These are phyloP conservation scores for Kluyveromyces sp. DNA, from an alignment of 1,139 yeast genomes.

Conservation along the genomic window DNA sequence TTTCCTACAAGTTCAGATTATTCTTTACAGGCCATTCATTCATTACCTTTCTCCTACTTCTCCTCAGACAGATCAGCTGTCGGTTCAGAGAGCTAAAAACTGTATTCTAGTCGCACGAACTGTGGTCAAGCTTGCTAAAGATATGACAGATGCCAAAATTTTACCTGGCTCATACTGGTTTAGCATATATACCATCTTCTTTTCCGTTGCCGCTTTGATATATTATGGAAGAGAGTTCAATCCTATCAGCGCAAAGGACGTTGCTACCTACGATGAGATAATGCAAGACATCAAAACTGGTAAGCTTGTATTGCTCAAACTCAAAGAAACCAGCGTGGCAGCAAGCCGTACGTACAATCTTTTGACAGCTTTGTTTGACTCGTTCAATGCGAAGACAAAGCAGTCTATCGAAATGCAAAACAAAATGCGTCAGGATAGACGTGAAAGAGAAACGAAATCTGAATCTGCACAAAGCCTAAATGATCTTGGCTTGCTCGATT, in stretches of 20 bases:
- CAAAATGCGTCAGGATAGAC: conserved; percentile 5
- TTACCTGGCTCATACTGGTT: conserved; percentile 91
- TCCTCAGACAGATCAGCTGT: conserved; percentile 40
- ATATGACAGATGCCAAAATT: conserved; percentile 66
- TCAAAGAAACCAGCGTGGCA: conserved; percentile 70
- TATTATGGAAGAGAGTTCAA: conserved; percentile 73
- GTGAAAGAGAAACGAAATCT: background rate
- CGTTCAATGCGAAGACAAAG: conserved; percentile 43
- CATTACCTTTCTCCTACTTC: conserved; percentile 55
- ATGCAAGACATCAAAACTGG: conserved; percentile 78
- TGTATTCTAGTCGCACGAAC: conserved; percentile 81
- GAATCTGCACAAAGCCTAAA: background rate
- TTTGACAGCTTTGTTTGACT: conserved; percentile 74
- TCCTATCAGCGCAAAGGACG: conserved; percentile 52
- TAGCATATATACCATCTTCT: conserved; percentile 84
- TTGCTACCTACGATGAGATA: conserved; percentile 51
- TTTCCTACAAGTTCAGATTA: conserved; percentile 76
- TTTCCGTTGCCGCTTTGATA: conserved; percentile 80
- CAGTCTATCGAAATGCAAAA: conserved; percentile 12
- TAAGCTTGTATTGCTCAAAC: conserved; percentile 58
- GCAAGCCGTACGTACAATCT: conserved; percentile 76
- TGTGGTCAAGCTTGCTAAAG: conserved; percentile 77
- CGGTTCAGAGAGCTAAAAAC: conserved; percentile 68
- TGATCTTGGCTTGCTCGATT: background rate
- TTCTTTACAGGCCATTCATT: conserved; percentile 83